Evolutionary conservation across 768 basidiomycete species (phyloP), one percentile per base, ranked within the genome.

Genomic region (Heimioporus sp.): DNA sequence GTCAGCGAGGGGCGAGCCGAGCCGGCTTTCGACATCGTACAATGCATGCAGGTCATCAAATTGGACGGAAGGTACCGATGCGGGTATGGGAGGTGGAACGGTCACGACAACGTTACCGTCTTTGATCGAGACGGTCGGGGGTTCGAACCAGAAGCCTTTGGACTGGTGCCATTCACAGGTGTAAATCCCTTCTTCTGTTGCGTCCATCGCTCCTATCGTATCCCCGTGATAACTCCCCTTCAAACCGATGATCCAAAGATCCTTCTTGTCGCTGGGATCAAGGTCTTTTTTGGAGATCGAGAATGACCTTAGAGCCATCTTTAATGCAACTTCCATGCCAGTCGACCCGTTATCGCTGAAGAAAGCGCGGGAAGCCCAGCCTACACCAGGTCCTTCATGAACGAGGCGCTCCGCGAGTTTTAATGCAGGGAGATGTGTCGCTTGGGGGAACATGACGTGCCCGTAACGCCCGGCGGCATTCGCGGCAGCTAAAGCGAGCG

Each of bases 151-250:
- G 61, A 81, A 87, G 0, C 96, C 96, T 64, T 92, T 86, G 7
- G 92, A 87, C 48, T 86, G 73, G 66, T 98, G 94, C 95, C 96
- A 98, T 67, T 98, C 96, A 58, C 93, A 97, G 1, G 88, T 89
- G 68, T 88, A 98, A 2, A 95, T 86, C 10, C 91, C 89, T 61
- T 95, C 91, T 63, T 90, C 86, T 56, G 84, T 89, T 8, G 96
- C 95, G 58, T 98, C 92, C 96, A 98, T 98, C 2, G 87, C 86
- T 0, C 96, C 96, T 54, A 98, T 95, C 12, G 96, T 98, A 68
- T 98, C 96, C 2, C 96, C 96, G 62, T 98, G 96, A 71, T 98
- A 98, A 63, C 92, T 92, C 5, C 96, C 96, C 58, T 83, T 86
- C 39, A 98, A 61, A 0, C 96, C 96, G 4, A 98, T 65, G 2